Evolutionary conservation across 73 alveolate species (phyloP), one percentile per base, ranked within the genome.

Genomic region (Paramecium sexaurelia): DNA sequence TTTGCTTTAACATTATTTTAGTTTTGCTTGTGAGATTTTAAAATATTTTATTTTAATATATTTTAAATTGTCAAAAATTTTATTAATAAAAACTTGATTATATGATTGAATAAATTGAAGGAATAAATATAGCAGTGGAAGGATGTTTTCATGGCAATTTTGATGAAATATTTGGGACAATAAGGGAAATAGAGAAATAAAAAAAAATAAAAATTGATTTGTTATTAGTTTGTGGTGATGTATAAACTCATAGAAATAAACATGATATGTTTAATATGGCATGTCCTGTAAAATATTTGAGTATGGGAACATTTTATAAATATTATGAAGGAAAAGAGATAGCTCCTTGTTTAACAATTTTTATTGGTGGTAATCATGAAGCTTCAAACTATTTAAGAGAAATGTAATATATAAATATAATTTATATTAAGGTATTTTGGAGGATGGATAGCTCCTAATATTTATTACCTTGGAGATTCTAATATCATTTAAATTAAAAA

Each of bases 361-460:
- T 98, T 86, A 94, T 98, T 19, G 99, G 99, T 27, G 99, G 99
- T 56, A 98, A 98, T 94, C 99, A 98, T 92, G 99, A 98, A 91
- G 99, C 99, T 3, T 92, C 98, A 19, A 98, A 98, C 86, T 95
- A 93, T 87, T 87, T 96, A 55, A 93, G 97, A 68, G 98, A 97
- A 88, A 43, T 88, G 91, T 88, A 61, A 41, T 27, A 33, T 45
- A 15, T 45, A 15, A 45, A 22, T 47, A 7, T 85, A 32, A 3
- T 6, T 55, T 11, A 71, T 84, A 15, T 93, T 57, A 95, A 61
- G 83, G 83, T 61, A 95, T 87, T 98, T 95, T 95, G 99, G 99
- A 6, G 99, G 99, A 17, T 98, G 97, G 97, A 98, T 95, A 29
- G 98, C 99, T 61, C 97, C 95, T 73, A 98, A 97, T 68, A 97